Conservation (phyloP, 2,329 filamentous ascomycete species). For the Microdochium bolleyi region DNA sequence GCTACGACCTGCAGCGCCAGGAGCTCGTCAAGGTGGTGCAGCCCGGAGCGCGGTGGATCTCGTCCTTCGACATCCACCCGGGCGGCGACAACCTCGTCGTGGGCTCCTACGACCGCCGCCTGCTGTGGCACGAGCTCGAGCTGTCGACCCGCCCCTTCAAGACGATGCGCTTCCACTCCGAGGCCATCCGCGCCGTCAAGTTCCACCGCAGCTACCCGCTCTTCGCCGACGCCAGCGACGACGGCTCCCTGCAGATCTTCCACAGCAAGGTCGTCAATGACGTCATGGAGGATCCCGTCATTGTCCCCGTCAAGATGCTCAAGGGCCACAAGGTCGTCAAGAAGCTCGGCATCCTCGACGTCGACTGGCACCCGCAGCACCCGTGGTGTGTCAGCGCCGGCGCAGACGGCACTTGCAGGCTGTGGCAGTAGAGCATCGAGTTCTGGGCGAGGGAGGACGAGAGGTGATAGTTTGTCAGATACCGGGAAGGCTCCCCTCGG, state of each 20-base stretch:
- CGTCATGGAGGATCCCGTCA: conserved; percentile 90
- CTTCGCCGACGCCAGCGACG: conserved; percentile 92
- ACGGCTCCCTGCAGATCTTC: conserved; percentile 92
- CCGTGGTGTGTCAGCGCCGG: conserved; percentile 93
- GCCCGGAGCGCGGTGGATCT: conserved; percentile 90
- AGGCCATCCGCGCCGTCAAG: conserved; percentile 82
- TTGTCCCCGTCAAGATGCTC: conserved; percentile 92
- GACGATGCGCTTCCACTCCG: conserved; percentile 87
- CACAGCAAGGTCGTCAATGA: conserved; percentile 93
- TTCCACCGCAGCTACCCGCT: conserved; percentile 77
- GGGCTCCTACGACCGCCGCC: conserved; percentile 85
- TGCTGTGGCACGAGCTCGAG: conserved; percentile 96
- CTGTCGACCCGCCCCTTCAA: conserved; percentile 88
- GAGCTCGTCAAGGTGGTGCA: conserved; percentile 89
- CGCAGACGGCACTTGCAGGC: conserved; percentile 82
- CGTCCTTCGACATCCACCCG: conserved; percentile 85
- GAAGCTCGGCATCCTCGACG: conserved; percentile 82
- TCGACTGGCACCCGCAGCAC: conserved; percentile 93
- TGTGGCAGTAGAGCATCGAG: conserved; percentile 60
- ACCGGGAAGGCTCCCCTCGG: too few relatives aligned
- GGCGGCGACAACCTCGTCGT: conserved; percentile 92
- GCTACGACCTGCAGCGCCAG: conserved; percentile 88
- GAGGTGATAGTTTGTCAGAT: too few relatives aligned
- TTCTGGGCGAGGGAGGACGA: not conserved
- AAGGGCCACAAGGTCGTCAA: conserved; percentile 81